Conservation (phyloP, 2,329 filamentous ascomycete genomes). For the Xylaria sp. region DNA sequence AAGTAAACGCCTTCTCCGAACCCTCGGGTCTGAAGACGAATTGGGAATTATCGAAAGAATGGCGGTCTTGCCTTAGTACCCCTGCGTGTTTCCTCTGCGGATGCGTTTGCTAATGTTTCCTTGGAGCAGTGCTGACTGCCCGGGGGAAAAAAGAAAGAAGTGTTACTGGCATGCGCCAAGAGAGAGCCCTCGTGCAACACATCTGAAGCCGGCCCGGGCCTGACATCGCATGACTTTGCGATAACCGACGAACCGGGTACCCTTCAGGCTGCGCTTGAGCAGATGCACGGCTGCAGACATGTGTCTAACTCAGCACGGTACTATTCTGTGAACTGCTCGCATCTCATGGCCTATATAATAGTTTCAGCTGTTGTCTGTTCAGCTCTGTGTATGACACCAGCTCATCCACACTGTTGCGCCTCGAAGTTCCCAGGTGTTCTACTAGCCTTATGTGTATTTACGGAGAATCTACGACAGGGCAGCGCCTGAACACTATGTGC, state of each 20-base stretch:
- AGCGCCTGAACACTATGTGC: not conserved
- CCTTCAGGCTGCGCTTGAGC: not conserved
- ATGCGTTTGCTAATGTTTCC: not conserved
- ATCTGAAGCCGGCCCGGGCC: slow-evolving; percentile 26
- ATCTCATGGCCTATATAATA: not conserved
- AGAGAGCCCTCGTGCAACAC: slow-evolving; percentile 16
- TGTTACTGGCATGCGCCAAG: slow-evolving; percentile 14
- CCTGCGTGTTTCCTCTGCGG: slow-evolving; percentile 2
- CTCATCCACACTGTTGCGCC: slow-evolving; percentile 1
- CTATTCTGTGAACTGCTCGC: slow-evolving; percentile 13
- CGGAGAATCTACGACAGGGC: not conserved
- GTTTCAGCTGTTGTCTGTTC: slow-evolving; percentile 24
- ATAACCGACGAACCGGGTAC: slow-evolving; percentile 24
- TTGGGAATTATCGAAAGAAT: slow-evolving; percentile 1
- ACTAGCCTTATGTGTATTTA: slow-evolving; percentile 3
- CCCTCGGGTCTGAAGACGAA: slow-evolving; percentile 18
- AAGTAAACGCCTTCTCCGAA: slow-evolving; percentile 15
- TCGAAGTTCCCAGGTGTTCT: not conserved
- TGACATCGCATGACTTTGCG: slow-evolving; percentile 23
- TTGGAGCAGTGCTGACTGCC: too few relatives aligned
- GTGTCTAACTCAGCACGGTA: not conserved
- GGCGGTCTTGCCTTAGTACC: not conserved
- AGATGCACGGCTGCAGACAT: slow-evolving; percentile 6
- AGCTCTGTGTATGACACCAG: slow-evolving; percentile 14
- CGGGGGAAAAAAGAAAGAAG: not conserved